These are phyloP conservation scores for Anthracocystis panici-leucophaei DNA, from an alignment of 1,284 basidiomycete genomes.

Conservation along the genomic window DNA sequence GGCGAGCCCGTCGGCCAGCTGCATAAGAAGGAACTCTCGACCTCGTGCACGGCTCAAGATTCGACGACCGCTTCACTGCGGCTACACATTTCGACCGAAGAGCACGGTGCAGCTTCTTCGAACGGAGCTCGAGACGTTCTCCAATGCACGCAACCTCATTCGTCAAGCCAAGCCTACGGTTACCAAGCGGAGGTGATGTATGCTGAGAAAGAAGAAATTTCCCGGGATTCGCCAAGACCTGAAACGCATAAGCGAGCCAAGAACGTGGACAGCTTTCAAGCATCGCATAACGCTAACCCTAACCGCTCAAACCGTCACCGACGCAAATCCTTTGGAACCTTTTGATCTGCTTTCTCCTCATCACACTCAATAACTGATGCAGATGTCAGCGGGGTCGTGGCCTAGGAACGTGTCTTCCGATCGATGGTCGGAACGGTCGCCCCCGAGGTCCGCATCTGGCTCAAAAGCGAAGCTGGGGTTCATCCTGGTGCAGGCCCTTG, in stretches of 20 bases:
- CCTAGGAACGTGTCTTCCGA: constrained; percentile 26
- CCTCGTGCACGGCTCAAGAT: constrained; percentile 4
- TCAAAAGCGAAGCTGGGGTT: constrained; percentile 4
- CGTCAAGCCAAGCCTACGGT: constrained; percentile 2
- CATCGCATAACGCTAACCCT: constrained; percentile 2
- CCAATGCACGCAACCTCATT: constrained; percentile 13
- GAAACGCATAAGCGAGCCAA: constrained; percentile 23
- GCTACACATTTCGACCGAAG: not conserved
- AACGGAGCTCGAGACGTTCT: not conserved
- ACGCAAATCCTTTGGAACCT: not conserved
- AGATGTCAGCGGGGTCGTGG: not conserved
- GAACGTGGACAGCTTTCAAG: constrained; percentile 40
- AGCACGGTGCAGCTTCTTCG: not conserved
- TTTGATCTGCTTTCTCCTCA: constrained; percentile 1
- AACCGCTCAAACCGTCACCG: not conserved
- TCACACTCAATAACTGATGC: not conserved
- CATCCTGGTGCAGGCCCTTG: not conserved
- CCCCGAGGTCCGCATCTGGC: constrained; percentile 1
- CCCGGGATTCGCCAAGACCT: constrained; percentile 16
- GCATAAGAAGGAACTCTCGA: not conserved
- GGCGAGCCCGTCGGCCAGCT: not conserved
- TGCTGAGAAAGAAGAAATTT: not conserved
- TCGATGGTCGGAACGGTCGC: constrained; percentile 11
- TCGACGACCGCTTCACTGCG: not conserved
- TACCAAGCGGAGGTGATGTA: not conserved